Percentiles rank a stretch among this genome's conserved stretches.
These are phyloP conservation scores for Auriscalpium microsporum DNA, from an alignment of 768 basidiomycete species.

Conservation along the genomic window DNA sequence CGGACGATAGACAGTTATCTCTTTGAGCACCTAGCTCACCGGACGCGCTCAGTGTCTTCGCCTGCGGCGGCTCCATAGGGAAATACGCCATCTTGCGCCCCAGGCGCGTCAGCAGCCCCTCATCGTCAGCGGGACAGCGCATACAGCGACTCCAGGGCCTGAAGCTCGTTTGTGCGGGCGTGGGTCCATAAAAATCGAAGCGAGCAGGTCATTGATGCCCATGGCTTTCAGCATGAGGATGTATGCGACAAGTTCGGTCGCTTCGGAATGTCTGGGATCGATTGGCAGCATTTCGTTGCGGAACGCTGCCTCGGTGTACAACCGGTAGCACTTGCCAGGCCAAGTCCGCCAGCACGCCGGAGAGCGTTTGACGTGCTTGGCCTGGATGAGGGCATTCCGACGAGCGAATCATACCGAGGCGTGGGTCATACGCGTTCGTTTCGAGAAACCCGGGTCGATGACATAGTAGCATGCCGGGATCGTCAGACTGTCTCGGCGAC, in stretches of 20 bases:
- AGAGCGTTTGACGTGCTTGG: conserved; percentile 94
- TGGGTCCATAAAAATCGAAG: conserved; percentile 99
- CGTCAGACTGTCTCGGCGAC: conserved; percentile 96
- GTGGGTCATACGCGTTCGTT: conserved; percentile 97
- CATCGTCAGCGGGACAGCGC: conserved; percentile 95
- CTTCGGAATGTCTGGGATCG: conserved; percentile 97
- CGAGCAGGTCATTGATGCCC: conserved; percentile 96
- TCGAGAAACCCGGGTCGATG: conserved; percentile 96
- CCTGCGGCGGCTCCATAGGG: conserved; percentile 92
- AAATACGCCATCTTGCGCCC: conserved; percentile 99
- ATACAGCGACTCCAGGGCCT: conserved; percentile 89
- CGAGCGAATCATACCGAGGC: conserved; percentile 95
- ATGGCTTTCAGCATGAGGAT: conserved; percentile 97
- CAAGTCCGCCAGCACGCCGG: conserved; percentile 97
- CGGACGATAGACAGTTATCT: conserved; percentile 89
- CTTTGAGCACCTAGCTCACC: conserved; percentile 96
- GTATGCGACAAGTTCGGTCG: conserved; percentile 88
- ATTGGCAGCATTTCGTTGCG: conserved; percentile 98
- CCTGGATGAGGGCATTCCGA: conserved; percentile 98
- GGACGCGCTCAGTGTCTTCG: conserved; percentile 97
- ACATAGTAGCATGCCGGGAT: conserved; percentile 99
- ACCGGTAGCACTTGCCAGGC: conserved; percentile 95
- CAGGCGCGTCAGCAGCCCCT: conserved; percentile 87
- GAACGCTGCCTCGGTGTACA: conserved; percentile 97
- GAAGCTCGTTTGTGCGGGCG: conserved; percentile 93